Conservation (phyloP, 2,329 filamentous ascomycete genomes). For the Colletotrichum viniferum region DNA sequence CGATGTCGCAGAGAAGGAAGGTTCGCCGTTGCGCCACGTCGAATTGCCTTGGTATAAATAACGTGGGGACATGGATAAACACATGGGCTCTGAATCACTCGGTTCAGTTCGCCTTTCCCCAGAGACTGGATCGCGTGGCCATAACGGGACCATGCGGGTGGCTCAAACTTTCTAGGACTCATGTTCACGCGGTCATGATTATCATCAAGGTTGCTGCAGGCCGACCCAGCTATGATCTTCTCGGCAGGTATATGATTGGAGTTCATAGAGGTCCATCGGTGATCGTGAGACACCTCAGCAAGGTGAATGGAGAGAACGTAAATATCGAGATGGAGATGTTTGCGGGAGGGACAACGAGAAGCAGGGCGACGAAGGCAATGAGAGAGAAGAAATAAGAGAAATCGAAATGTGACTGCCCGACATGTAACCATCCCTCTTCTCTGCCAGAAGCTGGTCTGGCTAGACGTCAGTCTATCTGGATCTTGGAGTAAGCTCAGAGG, state of each 20-base stretch:
- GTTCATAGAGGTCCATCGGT: background rate
- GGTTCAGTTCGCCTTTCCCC: background rate
- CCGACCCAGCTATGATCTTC: background rate
- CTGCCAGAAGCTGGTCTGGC: background rate
- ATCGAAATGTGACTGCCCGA: background rate
- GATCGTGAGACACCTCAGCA: background rate
- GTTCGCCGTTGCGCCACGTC: background rate
- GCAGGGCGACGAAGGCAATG: background rate
- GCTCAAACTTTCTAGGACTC: background rate
- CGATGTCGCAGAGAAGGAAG: background rate
- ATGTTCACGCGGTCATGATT: background rate
- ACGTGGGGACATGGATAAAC: background rate
- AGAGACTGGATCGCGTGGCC: background rate
- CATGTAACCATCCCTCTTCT: background rate
- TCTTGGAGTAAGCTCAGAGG: background rate
- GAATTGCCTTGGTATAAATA: background rate
- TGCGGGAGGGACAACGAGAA: background rate
- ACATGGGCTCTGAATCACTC: background rate
- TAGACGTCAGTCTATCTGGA: background rate
- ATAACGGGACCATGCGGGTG: background rate
- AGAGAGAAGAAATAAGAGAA: background rate
- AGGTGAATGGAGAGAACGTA: background rate
- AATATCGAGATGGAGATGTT: background rate
- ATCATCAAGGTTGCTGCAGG: background rate
- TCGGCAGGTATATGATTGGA: background rate